Base-by-base conservation (phyloP, 768 basidiomycete species). In the Auricularia auricula-judae region DNA sequence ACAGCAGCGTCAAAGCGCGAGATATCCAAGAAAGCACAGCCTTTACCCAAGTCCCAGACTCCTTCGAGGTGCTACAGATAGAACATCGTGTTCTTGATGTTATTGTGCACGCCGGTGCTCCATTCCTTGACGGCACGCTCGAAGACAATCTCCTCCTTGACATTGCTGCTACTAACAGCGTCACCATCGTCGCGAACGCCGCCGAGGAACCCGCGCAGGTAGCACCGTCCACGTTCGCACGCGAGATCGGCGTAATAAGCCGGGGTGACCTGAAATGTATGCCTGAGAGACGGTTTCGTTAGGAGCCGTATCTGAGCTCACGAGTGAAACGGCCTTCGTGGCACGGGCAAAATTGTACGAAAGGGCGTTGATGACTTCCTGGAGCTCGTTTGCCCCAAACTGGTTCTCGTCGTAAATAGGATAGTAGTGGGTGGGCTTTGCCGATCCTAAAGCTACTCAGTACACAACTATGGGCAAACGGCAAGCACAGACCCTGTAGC, bases 311-410 rank as follows among this genome's bases (percentile, higher is more conserved):
- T 8, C 39, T 14, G 39, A 8, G 39, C 39, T 42, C 11, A 59
- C 56, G 8, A 59, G 34, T 4, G 56, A 59, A 10, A 94, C 92
- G 0, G 90, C 87, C 69, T 89, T 87, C 3, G 90, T 94, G 0
- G 91, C 90, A 3, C 91, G 82, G 0, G 87, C 90, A 68, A 89
- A 94, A 14, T 89, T 77, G 70, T 91, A 92, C 68, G 84, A 85
- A 14, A 79, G 74, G 63, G 84, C 78, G 70, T 92, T 82, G 0
- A 88, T 84, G 1, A 89, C 86, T 65, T 85, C 79, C 71, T 93
- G 91, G 11, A 92, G 76, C 16, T 83, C 82, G 71, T 94, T 86
- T 0, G 89, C 86, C 1, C 75, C 75, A n/a, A 91, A 76, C 3
- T 65, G 70, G 70, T 83, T 86, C 74, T 93, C 90, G 73, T 93